Conservation (phyloP, 2,329 filamentous ascomycete genomes). For the Erysiphe neolycopersici region DNA sequence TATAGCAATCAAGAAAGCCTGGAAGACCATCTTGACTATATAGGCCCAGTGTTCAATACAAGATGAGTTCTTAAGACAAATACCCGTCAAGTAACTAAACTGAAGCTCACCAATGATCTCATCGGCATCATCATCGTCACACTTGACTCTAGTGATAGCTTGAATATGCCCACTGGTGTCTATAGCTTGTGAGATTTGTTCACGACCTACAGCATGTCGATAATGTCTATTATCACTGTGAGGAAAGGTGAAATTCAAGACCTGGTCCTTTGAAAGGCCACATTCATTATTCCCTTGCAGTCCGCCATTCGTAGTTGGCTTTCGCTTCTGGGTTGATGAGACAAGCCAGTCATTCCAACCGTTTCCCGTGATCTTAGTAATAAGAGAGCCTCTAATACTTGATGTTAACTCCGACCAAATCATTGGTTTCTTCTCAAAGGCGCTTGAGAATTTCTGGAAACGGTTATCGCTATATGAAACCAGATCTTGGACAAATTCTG, state of each 20-base stretch:
- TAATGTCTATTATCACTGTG: constrained; percentile 6
- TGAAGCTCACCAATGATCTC: constrained; percentile 33
- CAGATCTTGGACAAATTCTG: constrained; percentile 8
- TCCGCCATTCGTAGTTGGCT: constrained; percentile 6
- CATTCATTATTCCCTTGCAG: constrained; percentile 5
- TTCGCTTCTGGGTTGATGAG: constrained; percentile 25
- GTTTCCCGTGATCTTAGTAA: constrained; percentile 22
- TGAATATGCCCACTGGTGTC: constrained; percentile 24
- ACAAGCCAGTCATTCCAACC: constrained; percentile 22
- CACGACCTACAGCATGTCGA: constrained; percentile 11
- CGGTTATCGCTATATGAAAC: constrained; percentile 5
- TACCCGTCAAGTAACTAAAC: constrained; percentile 29
- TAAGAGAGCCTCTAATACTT: constrained; percentile 19
- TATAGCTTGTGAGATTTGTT: constrained; percentile 19
- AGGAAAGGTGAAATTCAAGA: constrained; percentile 23
- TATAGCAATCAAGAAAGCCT: constrained; percentile 20
- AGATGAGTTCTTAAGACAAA: constrained; percentile 28
- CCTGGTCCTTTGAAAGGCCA: constrained; percentile 16
- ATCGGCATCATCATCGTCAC: constrained; percentile 13
- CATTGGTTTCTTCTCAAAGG: constrained; percentile 6
- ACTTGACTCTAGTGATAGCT: constrained; percentile 15
- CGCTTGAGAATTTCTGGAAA: not conserved
- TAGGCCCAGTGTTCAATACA: constrained; percentile 37
- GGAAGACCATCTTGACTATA: constrained; percentile 24
- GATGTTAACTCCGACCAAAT: constrained; percentile 27